Base-by-base conservation (phyloP, 2,329 filamentous ascomycete genomes). In the Ophiostoma australiae region DNA sequence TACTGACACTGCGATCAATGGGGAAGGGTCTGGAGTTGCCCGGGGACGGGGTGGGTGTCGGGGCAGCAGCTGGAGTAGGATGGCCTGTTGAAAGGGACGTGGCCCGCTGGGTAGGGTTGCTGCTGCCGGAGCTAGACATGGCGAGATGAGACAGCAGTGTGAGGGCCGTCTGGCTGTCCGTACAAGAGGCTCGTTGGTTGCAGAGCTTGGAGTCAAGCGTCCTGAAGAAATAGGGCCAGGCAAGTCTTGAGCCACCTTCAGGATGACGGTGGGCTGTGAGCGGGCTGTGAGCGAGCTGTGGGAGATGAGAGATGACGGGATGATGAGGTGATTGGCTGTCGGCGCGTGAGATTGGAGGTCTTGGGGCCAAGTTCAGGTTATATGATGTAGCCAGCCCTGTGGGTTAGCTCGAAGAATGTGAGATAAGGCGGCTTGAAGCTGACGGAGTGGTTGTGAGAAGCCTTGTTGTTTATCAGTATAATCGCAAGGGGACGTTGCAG, bases 61-160 rank as follows among this genome's bases (percentile, higher is more conserved):
- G 11, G 8, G 37, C 67, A 15, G 70, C 37, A 11, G 27, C 70
- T 8, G 70, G 70, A 44, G 70, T 71, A 44, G 70, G 44, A 55
- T 71, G 67, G 31, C 70, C 33, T 17, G 70, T 39, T 2, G 67
- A 66, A n/a, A 55, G 31, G 61, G 70, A 69, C 17, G 23, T 13
- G 27, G 69, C 55, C 61, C 70, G 63, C 27, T 70, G 70, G 5
- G 72, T 73, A 39, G 65, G 68, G 52, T 48, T 67, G 17, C 63
- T 69, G 55, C 72, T 69, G 37, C 61, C 23, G 31, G 70, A 17
- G 33, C 31, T 67, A 31, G 69, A 70, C 69, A 70, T 70, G 5
- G 33, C 48, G 31, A 23, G 11, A 33, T 33, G 58, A 17, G 58
- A 33, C 10, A 33, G 52, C 7, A 39, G 33, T 48, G 37, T 17